phyloP scores from a whole-genome alignment of 805 yeast species.

The Myxozyma udenii region DNA sequence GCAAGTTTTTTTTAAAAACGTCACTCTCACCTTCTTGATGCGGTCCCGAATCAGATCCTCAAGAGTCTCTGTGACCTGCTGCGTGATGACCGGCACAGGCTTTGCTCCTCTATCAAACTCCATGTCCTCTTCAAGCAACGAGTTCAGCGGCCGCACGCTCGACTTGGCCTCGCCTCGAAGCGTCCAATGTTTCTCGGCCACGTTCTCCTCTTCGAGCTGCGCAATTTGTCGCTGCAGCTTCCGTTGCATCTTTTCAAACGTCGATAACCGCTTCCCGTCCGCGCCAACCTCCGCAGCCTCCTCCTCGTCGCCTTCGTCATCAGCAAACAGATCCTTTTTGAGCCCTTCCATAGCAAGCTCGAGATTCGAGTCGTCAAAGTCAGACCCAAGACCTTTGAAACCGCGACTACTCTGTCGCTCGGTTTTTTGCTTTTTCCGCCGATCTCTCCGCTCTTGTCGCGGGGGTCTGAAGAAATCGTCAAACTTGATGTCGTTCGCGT shows the following conservation, averaged over 20 bases:
- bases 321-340: slow-evolving; percentile 43
- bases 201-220: slow-evolving; percentile 76
- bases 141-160: slow-evolving; percentile 76
- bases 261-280: slow-evolving; percentile 57
- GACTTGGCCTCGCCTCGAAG: slow-evolving; percentile 89
- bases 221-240: slow-evolving; percentile 73
- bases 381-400: slow-evolving; percentile 32
- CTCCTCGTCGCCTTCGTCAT: slow-evolving; percentile 53
- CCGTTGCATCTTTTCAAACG: slow-evolving; percentile 65
- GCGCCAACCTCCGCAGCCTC: slow-evolving; percentile 62
- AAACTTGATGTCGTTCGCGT: slow-evolving; percentile 37
- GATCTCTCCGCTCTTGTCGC: slow-evolving; percentile 13
- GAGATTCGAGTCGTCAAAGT: slow-evolving; percentile 31
- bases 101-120: slow-evolving; percentile 92
- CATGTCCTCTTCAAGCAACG: slow-evolving; percentile 73
- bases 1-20: slow-evolving; percentile 12
- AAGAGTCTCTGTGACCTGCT: slow-evolving; percentile 76
- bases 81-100: slow-evolving; percentile 93
- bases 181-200: slow-evolving; percentile 91
- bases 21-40: slow-evolving; percentile 49
- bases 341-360: slow-evolving; percentile 37
- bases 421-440: neutral
- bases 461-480: slow-evolving; percentile 44
- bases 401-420: slow-evolving; percentile 20
- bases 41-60: slow-evolving; percentile 88